Evolutionary conservation across 108 stramenopile genomes (phyloP).

Genomic region (Pseudonitzschia multiseries): DNA sequence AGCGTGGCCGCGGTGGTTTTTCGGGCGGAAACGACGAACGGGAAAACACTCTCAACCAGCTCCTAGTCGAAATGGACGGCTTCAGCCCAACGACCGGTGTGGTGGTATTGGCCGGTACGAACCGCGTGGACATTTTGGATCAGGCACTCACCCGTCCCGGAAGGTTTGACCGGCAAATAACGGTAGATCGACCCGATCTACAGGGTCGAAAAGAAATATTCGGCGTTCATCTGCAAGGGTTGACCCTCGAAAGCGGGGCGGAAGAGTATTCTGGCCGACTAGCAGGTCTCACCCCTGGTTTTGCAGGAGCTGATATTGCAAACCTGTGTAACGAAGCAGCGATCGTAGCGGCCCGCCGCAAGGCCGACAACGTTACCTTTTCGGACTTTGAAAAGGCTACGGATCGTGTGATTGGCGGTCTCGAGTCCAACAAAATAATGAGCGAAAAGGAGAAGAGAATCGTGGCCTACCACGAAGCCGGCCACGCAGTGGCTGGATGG

Average conservation of each 20-base stretch:
- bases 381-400: constrained; percentile 89
- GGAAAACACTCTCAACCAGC: constrained; percentile 92
- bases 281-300: constrained; percentile 86
- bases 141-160: constrained; percentile 89
- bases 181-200: constrained; percentile 84
- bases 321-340: constrained; percentile 94
- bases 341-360: constrained; percentile 76
- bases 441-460: constrained; percentile 53
- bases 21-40: constrained; percentile 89
- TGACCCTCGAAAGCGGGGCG: constrained; percentile 68
- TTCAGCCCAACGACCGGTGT: constrained; percentile 80
- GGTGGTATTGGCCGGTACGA: constrained; percentile 92
- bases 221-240: constrained; percentile 72
- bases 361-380: constrained; percentile 54
- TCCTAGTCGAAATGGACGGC: constrained; percentile 93
- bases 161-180: constrained; percentile 92
- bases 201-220: constrained; percentile 83
- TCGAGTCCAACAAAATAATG: constrained; percentile 77
- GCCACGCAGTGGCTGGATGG: constrained; percentile 83
- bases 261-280: constrained; percentile 54
- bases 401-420: constrained; percentile 91
- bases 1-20: constrained; percentile 76
- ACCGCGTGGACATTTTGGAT: constrained; percentile 91
- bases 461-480: constrained; percentile 93
- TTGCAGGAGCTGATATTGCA: constrained; percentile 88